A percentile compares a stretch with the other conserved stretches of the same genome.
Conservation (phyloP, 225 moss, liverwort and hornwort genomes). For the Ulota crispa region DNA sequence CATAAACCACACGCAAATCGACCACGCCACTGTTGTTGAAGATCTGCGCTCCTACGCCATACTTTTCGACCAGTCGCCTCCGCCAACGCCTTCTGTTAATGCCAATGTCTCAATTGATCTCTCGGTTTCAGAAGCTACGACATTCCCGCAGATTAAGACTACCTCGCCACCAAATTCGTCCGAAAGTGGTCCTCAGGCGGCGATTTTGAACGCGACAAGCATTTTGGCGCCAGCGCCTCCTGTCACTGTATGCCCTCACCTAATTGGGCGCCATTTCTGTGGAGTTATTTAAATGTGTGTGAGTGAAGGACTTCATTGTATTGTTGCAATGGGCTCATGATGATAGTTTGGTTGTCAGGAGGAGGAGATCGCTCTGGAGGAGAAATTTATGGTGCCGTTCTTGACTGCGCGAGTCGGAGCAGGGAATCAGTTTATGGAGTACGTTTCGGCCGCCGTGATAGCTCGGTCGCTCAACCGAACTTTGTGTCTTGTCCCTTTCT, state of each 20-base stretch:
- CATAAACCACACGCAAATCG: neutral
- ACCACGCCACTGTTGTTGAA: neutral
- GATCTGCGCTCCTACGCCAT: neutral
- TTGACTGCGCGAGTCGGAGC: conserved; percentile 43
- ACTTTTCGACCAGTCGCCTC: neutral
- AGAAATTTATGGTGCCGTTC: conserved; percentile 48
- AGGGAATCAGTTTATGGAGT: conserved; percentile 59
- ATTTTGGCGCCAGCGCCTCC: neutral
- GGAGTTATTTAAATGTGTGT: neutral
- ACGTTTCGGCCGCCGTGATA: conserved; percentile 46
- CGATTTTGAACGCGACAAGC: neutral
- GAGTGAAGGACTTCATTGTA: neutral
- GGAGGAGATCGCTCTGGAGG: conserved; percentile 15
- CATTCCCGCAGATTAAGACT: neutral
- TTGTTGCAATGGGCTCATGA: neutral
- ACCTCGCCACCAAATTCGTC: neutral
- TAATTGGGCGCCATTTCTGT: neutral
- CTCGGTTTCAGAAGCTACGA: neutral
- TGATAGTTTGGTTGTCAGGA: conserved; percentile 6
- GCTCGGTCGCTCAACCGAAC: conserved; percentile 51
- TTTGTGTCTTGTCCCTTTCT: conserved; percentile 45
- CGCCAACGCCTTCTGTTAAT: neutral
- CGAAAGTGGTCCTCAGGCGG: neutral
- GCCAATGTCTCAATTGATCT: neutral
- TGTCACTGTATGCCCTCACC: conserved; percentile 1